These are phyloP conservation scores for Coprinopsis sp. DNA, from an alignment of 768 basidiomycete genomes.

Conservation along the genomic window DNA sequence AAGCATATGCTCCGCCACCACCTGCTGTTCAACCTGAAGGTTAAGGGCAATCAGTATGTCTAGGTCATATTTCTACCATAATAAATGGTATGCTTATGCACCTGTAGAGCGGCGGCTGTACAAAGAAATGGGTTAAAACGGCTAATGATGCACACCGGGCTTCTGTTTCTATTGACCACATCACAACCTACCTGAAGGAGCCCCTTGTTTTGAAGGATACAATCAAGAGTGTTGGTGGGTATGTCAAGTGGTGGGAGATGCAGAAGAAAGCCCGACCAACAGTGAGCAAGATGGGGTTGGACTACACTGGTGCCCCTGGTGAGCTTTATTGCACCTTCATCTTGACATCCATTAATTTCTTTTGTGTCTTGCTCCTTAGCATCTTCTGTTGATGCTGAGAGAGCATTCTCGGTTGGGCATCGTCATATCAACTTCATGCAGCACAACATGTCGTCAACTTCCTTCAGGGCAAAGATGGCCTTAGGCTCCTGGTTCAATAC, in stretches of 20 bases:
- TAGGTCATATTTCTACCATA: too few relatives aligned
- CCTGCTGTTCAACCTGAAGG: not conserved
- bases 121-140: not conserved
- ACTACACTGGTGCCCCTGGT: conserved; percentile 24
- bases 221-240: conserved; percentile 15
- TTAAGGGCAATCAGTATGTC: too few relatives aligned
- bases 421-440: conserved; percentile 30
- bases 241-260: conserved; percentile 17
- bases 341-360: too few relatives aligned
- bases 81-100: not conserved
- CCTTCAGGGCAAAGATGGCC: conserved; percentile 29
- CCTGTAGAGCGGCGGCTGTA: not conserved
- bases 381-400: conserved; percentile 32
- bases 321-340: conserved; percentile 5
- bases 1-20: conserved; percentile 6
- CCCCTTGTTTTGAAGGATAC: conserved; percentile 2
- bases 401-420: conserved; percentile 28
- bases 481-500: conserved; percentile 26
- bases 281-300: conserved; percentile 20
- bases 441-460: conserved; percentile 27
- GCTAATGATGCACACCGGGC: not conserved
- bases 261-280: conserved; percentile 2
- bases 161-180: conserved; percentile 12
- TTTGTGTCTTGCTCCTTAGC: conserved; percentile 7
- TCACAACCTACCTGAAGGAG: conserved; percentile 18